Base-by-base conservation (phyloP, 2,329 filamentous ascomycete species). In the Aspergillus sp. region DNA sequence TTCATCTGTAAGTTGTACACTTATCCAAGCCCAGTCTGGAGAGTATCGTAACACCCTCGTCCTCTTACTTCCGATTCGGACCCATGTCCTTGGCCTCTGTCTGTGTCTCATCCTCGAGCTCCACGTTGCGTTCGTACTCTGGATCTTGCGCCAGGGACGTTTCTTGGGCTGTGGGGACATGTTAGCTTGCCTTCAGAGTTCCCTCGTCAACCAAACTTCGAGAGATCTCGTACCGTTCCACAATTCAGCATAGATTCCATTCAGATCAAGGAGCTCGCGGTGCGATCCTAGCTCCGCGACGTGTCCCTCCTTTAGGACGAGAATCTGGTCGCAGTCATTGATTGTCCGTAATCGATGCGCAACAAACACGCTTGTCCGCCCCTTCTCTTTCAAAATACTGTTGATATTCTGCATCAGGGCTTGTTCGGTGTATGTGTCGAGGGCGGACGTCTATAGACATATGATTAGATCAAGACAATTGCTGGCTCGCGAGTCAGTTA, bases 381-480 rank as follows among this genome's bases (percentile, higher is more conserved):
- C 83, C 80, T 96, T 97, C 71, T 97, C 93, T 68, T 90, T 90
- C 57, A 98, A 81, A 57, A 98, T 95, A 67, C 89, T 89, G 76
- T 97, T 97, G 76, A 98, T 97, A 73, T 97, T 96, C 63, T 89
- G 84, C 81, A 98, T 88, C 54, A 98, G 83, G 1, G 91, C 90
- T 77, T 96, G 91, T 79, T 97, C 94, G 0, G 94, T 97, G 72
- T 97, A 91, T 0, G 94, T 97, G 74, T 97, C 93, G 38, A 97
- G 82, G 1, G 94, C 93, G 52, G 91, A 94, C 0, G 93, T 97
- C 70, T 86, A 57, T 49, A 53, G 60, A 59, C 48, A 49, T 45
- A 48, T 22, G 15, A 41, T 64, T 50, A 58, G 55, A 43, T 8
- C 47, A 28, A 41, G 28, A 23, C 41, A 6, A 25, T 11, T 2